Conservation (phyloP, 2,329 filamentous ascomycete genomes). For the Coniella vitis region DNA sequence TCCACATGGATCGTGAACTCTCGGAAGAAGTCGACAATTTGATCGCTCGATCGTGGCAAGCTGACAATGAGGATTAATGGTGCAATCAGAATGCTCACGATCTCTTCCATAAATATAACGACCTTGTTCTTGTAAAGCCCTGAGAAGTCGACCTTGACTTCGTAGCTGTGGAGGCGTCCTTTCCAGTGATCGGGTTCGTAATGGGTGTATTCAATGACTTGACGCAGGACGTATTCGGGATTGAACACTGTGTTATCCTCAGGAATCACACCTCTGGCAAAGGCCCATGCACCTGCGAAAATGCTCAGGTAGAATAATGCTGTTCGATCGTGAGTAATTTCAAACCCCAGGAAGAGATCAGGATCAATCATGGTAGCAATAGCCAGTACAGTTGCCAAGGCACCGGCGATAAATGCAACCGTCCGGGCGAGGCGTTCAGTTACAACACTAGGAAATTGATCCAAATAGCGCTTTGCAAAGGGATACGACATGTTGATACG, state of each 20-base stretch:
- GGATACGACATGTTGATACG: constrained; percentile 91
- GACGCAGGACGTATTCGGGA: constrained; percentile 79
- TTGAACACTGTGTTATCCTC: constrained; percentile 88
- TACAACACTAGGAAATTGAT: constrained; percentile 95
- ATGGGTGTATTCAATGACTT: constrained; percentile 88
- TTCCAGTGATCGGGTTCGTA: constrained; percentile 89
- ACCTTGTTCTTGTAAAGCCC: constrained; percentile 88
- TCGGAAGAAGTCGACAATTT: constrained; percentile 94
- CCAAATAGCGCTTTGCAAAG: constrained; percentile 84
- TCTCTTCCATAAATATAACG: constrained; percentile 85
- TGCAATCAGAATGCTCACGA: constrained; percentile 85
- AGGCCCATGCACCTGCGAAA: constrained; percentile 75
- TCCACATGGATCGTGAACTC: constrained; percentile 98
- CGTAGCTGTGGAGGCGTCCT: constrained; percentile 82
- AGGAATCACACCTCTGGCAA: constrained; percentile 75
- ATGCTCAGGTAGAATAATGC: constrained; percentile 86
- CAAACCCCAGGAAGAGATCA: constrained; percentile 84
- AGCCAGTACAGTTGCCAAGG: constrained; percentile 77
- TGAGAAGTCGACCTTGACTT: constrained; percentile 86
- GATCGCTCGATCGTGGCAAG: constrained; percentile 80
- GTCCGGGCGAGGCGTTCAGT: constrained; percentile 79
- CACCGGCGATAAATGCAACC: constrained; percentile 79
- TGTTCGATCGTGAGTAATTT: constrained; percentile 81
- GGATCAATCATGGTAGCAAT: constrained; percentile 82
- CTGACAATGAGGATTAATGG: constrained; percentile 84